phyloP scores from a whole-genome alignment of 2,329 filamentous ascomycete species.

The Aspergillus flavus region DNA sequence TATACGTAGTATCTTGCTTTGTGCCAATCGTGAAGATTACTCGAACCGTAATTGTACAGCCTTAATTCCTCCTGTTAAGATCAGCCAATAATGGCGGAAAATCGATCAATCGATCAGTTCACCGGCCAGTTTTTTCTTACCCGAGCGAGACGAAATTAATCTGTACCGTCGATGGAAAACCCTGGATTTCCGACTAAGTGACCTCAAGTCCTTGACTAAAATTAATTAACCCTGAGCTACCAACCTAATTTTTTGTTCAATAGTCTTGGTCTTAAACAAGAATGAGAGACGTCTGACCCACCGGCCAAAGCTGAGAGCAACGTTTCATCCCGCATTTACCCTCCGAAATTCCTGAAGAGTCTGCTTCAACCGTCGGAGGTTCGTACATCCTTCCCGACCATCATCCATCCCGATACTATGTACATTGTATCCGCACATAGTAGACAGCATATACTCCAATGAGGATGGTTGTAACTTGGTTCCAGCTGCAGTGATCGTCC shows the following conservation, averaged over 20 bases:
- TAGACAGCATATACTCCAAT: not conserved
- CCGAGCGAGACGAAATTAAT: not conserved
- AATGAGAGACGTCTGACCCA: not conserved
- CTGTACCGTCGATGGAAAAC: not conserved
- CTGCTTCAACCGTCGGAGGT: not conserved
- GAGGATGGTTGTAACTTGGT: not conserved
- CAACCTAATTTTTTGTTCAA: slow-evolving; percentile 3
- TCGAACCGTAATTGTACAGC: not conserved
- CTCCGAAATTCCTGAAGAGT: not conserved
- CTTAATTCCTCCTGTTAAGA: not conserved
- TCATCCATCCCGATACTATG: not conserved
- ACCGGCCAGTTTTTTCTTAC: not conserved
- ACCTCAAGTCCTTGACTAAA: not conserved
- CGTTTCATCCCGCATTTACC: slow-evolving; percentile 7
- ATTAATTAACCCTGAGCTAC: not conserved
- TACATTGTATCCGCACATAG: not conserved
- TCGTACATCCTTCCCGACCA: not conserved
- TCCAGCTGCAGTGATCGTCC: not conserved
- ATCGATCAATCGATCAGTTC: not conserved
- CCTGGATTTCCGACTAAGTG: not conserved
- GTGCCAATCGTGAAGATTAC: not conserved
- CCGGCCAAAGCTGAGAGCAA: not conserved
- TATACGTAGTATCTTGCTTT: not conserved
- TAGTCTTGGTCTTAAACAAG: not conserved
- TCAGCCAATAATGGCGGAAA: not conserved